A percentile compares a stretch with the other conserved stretches of the same genome.
phyloP scores from a whole-genome alignment of 306 rosid species.

The Leucaena leucocephala region DNA sequence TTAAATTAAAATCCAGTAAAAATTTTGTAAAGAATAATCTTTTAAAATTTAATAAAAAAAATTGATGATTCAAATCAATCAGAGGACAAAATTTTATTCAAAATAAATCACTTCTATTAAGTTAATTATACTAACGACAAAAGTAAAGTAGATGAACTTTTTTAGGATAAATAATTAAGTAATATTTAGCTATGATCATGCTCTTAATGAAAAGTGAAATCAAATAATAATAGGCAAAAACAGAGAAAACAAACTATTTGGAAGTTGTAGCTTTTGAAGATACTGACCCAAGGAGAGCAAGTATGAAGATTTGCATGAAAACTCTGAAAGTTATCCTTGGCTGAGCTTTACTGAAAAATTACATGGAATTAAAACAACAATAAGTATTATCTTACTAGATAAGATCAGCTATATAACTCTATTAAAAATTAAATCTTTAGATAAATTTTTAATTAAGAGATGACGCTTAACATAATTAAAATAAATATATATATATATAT shows the following conservation, averaged over 20 bases:
- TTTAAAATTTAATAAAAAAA: too few species aligned
- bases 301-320: slow-evolving; percentile 72
- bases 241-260: neutral
- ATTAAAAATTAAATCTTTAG: too few species aligned
- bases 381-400: too few species aligned
- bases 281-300: slow-evolving; percentile 88
- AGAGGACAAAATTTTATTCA: neutral
- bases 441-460: too few species aligned
- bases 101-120: neutral
- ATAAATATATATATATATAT: too few species aligned
- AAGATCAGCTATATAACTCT: too few species aligned
- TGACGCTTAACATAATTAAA: too few species aligned
- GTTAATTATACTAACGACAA: neutral
- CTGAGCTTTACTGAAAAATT: slow-evolving; percentile 68
- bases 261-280: neutral
- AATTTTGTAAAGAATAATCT: too few species aligned
- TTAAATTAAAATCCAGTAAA: neutral
- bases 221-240: neutral
- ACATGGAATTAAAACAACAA: neutral
- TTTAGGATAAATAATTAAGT: neutral
- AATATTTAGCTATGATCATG: neutral
- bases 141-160: neutral
- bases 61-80: too few species aligned
- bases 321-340: slow-evolving; percentile 73
- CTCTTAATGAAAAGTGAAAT: neutral